Percentiles rank a stretch among this genome's conserved stretches.
Evolutionary conservation across 2,329 filamentous ascomycete species (phyloP).

Genomic region (Cladosporium sp.): DNA sequence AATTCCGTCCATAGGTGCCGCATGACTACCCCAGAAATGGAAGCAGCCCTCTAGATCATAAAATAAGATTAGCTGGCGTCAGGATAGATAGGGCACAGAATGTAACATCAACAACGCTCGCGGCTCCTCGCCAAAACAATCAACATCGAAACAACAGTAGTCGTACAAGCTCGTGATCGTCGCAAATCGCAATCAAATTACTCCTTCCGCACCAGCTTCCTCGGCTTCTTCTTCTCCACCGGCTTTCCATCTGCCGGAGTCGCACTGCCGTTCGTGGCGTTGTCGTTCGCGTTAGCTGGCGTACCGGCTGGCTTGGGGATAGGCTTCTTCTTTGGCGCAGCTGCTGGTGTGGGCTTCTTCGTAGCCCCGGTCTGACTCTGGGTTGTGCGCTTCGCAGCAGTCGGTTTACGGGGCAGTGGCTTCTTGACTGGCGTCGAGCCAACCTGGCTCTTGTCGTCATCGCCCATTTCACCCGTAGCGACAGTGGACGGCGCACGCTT

Average conservation of each 20-base stretch:
- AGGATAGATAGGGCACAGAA: neutral
- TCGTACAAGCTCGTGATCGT: neutral
- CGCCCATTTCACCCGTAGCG: slow-evolving; percentile 24
- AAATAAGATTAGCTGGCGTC: neutral
- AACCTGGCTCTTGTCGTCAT: slow-evolving; percentile 22
- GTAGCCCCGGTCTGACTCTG: slow-evolving; percentile 15
- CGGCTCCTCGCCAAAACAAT: neutral
- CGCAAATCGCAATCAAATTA: neutral
- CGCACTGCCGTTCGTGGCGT: slow-evolving; percentile 21
- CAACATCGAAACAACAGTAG: neutral
- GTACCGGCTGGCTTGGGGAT: slow-evolving; percentile 26
- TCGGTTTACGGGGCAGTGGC: slow-evolving; percentile 18
- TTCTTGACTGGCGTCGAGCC: slow-evolving; percentile 23
- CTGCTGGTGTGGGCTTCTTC: slow-evolving; percentile 24
- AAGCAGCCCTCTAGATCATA: too few species aligned
- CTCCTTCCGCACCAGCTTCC: slow-evolving; percentile 29
- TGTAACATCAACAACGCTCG: neutral
- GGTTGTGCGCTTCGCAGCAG: slow-evolving; percentile 11
- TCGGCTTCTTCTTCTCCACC: slow-evolving; percentile 37
- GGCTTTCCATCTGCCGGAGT: slow-evolving; percentile 29
- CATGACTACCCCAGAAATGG: neutral
- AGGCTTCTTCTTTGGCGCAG: slow-evolving; percentile 25
- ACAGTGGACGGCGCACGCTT: slow-evolving; percentile 23
- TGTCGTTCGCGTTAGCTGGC: slow-evolving; percentile 14
- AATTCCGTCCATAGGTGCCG: slow-evolving; percentile 6